Conservation (phyloP, 139 green algal genomes). For the Diplosphaera chodatii region DNA sequence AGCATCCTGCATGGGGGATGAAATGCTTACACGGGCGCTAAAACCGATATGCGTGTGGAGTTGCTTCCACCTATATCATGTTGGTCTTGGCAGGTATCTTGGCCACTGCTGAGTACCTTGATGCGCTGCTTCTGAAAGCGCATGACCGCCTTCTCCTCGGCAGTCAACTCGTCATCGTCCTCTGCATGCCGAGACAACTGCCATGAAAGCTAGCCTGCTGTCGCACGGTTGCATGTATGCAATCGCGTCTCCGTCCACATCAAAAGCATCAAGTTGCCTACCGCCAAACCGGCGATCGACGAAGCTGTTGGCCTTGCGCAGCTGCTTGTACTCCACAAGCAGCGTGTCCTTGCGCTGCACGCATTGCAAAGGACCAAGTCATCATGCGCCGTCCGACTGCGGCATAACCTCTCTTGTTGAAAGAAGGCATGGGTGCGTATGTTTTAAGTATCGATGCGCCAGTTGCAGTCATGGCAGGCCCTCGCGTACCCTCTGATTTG, state of each 20-base stretch:
- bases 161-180: slow-evolving; percentile 63
- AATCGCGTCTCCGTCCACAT: too few relatives aligned
- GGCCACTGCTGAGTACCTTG: slow-evolving; percentile 28
- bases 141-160: slow-evolving; percentile 76
- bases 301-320: slow-evolving; percentile 86
- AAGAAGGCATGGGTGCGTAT: too few relatives aligned
- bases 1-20: background rate
- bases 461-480: too few relatives aligned
- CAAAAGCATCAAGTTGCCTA: too few relatives aligned
- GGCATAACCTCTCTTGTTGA: too few relatives aligned
- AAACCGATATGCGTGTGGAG: too few relatives aligned
- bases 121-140: slow-evolving; percentile 78
- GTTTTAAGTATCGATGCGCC: too few relatives aligned
- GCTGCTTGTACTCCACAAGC: slow-evolving; percentile 84
- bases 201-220: too few relatives aligned
- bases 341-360: slow-evolving; percentile 80
- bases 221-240: too few relatives aligned
- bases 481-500: background rate
- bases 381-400: background rate
- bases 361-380: background rate
- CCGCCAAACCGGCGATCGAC: slow-evolving; percentile 89
- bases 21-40: too few relatives aligned
- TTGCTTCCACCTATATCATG: too few relatives aligned
- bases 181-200: slow-evolving; percentile 47
- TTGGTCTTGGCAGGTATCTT: too few relatives aligned